phyloP scores from a whole-genome alignment of 768 basidiomycete genomes.

The Agrocybe pediades region DNA sequence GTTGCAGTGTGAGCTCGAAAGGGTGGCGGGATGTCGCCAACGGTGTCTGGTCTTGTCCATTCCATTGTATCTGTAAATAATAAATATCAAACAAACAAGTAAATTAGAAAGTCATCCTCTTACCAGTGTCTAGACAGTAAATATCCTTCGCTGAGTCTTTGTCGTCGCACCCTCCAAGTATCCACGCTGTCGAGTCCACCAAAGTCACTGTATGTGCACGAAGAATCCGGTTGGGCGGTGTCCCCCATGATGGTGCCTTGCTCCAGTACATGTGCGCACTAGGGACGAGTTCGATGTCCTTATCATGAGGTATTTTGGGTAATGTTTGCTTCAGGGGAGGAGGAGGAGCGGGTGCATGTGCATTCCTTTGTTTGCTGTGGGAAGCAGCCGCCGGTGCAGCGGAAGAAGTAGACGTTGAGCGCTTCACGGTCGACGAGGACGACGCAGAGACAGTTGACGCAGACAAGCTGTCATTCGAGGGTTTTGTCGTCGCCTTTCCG shows the following conservation, averaged over 20 bases:
- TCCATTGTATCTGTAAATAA: conserved; percentile 73
- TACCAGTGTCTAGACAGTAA: conserved; percentile 85
- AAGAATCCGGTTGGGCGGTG: conserved; percentile 65
- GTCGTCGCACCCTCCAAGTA: conserved; percentile 90
- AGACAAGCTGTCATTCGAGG: conserved; percentile 23
- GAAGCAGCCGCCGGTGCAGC: conserved; percentile 10
- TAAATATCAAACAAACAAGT: background rate
- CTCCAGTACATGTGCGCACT: conserved; percentile 88
- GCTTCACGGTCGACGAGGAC: conserved; percentile 22
- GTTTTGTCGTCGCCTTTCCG: conserved; percentile 33
- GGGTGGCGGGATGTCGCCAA: conserved; percentile 80
- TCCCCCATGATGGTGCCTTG: conserved; percentile 76
- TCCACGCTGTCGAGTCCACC: conserved; percentile 81
- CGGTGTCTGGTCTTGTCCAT: conserved; percentile 78
- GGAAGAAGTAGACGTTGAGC: conserved; percentile 17
- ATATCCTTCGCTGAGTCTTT: conserved; percentile 73
- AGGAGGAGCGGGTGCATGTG: conserved; percentile 3
- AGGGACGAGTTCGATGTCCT: conserved; percentile 59
- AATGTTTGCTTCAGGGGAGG: conserved; percentile 21
- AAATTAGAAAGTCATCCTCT: conserved; percentile 12
- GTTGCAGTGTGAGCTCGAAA: conserved; percentile 90
- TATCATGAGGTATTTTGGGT: conserved; percentile 64
- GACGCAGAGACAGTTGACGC: conserved; percentile 10
- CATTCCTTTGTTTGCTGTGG: conserved; percentile 13
- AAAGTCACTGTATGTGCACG: conserved; percentile 85